phyloP scores from a whole-genome alignment of 2,329 filamentous ascomycete genomes.

The Cladosporium sp. region DNA sequence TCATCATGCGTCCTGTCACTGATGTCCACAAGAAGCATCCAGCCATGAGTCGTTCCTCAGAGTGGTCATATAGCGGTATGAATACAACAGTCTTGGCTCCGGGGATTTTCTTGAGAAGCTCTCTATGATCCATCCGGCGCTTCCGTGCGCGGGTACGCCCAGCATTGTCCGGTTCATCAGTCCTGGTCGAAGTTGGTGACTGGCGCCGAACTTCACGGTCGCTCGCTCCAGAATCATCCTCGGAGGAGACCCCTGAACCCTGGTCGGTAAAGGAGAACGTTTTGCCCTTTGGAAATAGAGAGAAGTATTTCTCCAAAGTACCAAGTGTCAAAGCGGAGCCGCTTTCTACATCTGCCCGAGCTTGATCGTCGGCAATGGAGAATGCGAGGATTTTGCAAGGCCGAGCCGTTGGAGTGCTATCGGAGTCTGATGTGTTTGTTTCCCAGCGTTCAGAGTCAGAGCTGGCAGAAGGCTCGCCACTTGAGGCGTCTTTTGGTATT shows the following conservation, averaged over 20 bases:
- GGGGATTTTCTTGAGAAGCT: slow-evolving; percentile 36
- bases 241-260: slow-evolving; percentile 22
- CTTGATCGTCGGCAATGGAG: slow-evolving; percentile 21
- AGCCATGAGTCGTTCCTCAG: slow-evolving; percentile 37
- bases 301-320: slow-evolving; percentile 24
- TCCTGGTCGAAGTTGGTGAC: slow-evolving; percentile 39
- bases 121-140: slow-evolving; percentile 33
- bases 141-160: slow-evolving; percentile 23
- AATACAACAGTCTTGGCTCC: slow-evolving; percentile 44
- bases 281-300: slow-evolving; percentile 24
- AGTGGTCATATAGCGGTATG: slow-evolving; percentile 50
- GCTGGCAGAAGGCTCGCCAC: background rate
- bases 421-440: slow-evolving; percentile 20
- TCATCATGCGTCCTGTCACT: slow-evolving; percentile 37
- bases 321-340: slow-evolving; percentile 17
- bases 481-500: background rate
- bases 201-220: slow-evolving; percentile 26
- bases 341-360: slow-evolving; percentile 21
- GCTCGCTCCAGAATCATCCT: slow-evolving; percentile 23
- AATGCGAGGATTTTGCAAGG: slow-evolving; percentile 23
- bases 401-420: slow-evolving; percentile 18
- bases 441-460: slow-evolving; percentile 7
- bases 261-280: slow-evolving; percentile 26
- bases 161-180: slow-evolving; percentile 14
- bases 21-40: slow-evolving; percentile 46